Conservation (phyloP, 768 basidiomycete genomes). For the Leccinum barrowsii region DNA sequence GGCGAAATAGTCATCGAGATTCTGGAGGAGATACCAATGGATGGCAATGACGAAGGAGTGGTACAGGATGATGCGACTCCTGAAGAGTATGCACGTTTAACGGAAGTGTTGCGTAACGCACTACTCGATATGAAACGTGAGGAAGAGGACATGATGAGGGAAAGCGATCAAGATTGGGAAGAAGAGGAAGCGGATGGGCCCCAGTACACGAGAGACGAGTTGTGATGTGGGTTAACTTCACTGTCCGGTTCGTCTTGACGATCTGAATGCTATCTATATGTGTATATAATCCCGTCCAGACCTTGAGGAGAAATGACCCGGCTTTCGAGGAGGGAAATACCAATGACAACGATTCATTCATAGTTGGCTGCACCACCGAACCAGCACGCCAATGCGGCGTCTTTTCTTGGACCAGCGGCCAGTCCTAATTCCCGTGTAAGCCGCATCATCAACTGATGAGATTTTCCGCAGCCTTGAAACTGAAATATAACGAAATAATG, state of each 20-base stretch:
- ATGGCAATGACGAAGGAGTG: slow-evolving; percentile 22
- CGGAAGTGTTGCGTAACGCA: slow-evolving; percentile 50
- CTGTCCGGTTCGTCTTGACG: slow-evolving; percentile 12
- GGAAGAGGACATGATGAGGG: slow-evolving; percentile 18
- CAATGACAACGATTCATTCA: slow-evolving; percentile 10
- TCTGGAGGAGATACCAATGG: slow-evolving; percentile 42
- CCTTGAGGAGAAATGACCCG: background rate
- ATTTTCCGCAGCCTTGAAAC: slow-evolving; percentile 6
- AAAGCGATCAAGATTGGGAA: slow-evolving; percentile 21
- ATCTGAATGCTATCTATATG: slow-evolving; percentile 15
- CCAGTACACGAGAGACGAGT: slow-evolving; percentile 29
- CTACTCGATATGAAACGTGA: slow-evolving; percentile 47
- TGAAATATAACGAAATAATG: slow-evolving; percentile 6
- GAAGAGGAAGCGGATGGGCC: slow-evolving; percentile 32
- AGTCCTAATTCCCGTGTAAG: slow-evolving; percentile 21
- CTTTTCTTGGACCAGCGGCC: slow-evolving; percentile 5
- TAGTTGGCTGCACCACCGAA: slow-evolving; percentile 19
- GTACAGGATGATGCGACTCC: slow-evolving; percentile 31
- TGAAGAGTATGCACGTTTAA: slow-evolving; percentile 42
- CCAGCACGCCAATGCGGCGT: slow-evolving; percentile 8
- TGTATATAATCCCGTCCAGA: background rate
- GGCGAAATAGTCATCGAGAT: slow-evolving; percentile 43
- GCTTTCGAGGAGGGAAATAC: slow-evolving; percentile 1
- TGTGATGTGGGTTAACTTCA: slow-evolving; percentile 28
- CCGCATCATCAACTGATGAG: slow-evolving; percentile 1